phyloP scores from a whole-genome alignment of 148 eudicot genomes.

The Linanthus parryae region DNA sequence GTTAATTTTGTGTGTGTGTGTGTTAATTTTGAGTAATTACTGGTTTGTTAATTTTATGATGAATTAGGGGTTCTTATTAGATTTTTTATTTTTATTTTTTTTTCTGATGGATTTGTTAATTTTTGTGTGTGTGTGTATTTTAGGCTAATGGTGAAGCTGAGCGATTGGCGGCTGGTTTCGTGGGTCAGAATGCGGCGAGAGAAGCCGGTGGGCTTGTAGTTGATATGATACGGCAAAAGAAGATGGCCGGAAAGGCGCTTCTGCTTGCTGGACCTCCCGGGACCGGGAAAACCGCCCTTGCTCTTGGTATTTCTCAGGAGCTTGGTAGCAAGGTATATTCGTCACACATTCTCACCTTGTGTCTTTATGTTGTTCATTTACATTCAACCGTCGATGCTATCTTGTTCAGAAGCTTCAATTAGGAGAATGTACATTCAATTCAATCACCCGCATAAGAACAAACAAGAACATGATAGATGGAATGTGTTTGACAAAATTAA shows the following conservation, averaged over 20 bases:
- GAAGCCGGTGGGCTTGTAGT: conserved; percentile 92
- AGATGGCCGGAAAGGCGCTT: conserved; percentile 92
- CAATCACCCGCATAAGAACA: too few species aligned
- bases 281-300: conserved; percentile 94
- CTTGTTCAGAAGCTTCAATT: too few species aligned
- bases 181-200: conserved; percentile 83
- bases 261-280: conserved; percentile 98
- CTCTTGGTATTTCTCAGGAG: conserved; percentile 92
- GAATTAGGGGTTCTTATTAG: too few species aligned
- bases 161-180: conserved; percentile 87
- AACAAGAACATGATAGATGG: too few species aligned
- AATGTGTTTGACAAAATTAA: too few species aligned
- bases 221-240: conserved; percentile 96
- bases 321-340: conserved; percentile 95
- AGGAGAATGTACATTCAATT: too few species aligned
- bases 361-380: background rate
- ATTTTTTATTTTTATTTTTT: too few species aligned
- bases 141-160: conserved; percentile 70
- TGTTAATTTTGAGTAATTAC: too few species aligned
- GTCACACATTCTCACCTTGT: background rate
- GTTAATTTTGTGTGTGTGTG: too few species aligned
- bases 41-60: too few species aligned
- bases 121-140: background rate
- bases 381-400: too few species aligned
- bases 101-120: too few species aligned